Conservation (phyloP, 1,139 yeast genomes). For the Ashbya aceris region DNA sequence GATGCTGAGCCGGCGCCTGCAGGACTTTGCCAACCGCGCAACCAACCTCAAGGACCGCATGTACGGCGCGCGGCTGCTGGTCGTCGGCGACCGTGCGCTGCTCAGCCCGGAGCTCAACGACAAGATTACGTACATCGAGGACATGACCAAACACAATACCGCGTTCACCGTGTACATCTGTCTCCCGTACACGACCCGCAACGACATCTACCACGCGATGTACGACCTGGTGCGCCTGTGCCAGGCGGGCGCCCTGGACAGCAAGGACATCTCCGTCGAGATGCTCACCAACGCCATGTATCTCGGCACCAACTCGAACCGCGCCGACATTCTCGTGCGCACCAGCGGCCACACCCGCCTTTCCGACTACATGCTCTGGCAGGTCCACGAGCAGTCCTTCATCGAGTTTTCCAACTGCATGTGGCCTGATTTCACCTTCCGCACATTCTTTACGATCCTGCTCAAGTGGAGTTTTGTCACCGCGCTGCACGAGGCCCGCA, state of each 20-base stretch:
- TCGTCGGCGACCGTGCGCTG: slow-evolving; percentile 62
- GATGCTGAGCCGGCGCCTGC: slow-evolving; percentile 59
- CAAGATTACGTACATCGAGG: slow-evolving; percentile 54
- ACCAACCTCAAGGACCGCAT: slow-evolving; percentile 46
- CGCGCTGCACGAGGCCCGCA: slow-evolving; percentile 13
- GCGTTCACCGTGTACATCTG: slow-evolving; percentile 65
- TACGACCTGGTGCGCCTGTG: slow-evolving; percentile 32
- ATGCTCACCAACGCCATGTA: slow-evolving; percentile 47
- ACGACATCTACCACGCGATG: slow-evolving; percentile 72
- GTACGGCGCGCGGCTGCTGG: slow-evolving; percentile 38
- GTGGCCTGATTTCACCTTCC: slow-evolving; percentile 79
- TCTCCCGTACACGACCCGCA: slow-evolving; percentile 90
- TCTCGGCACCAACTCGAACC: slow-evolving; percentile 51
- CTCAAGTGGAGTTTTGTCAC: slow-evolving; percentile 44
- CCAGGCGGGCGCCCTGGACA: slow-evolving; percentile 7
- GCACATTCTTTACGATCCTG: slow-evolving; percentile 40
- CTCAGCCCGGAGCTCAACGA: slow-evolving; percentile 59
- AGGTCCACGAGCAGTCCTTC: slow-evolving; percentile 53
- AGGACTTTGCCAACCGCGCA: slow-evolving; percentile 25
- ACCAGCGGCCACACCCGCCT: slow-evolving; percentile 81
- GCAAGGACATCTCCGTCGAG: slow-evolving; percentile 34
- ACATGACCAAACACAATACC: slow-evolving; percentile 45
- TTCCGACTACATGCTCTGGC: slow-evolving; percentile 89
- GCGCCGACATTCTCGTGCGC: slow-evolving; percentile 69
- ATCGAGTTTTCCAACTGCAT: slow-evolving; percentile 62